Conservation (phyloP, 192 early-diverging fungal species). For the Rhizophlyctis rosea region DNA sequence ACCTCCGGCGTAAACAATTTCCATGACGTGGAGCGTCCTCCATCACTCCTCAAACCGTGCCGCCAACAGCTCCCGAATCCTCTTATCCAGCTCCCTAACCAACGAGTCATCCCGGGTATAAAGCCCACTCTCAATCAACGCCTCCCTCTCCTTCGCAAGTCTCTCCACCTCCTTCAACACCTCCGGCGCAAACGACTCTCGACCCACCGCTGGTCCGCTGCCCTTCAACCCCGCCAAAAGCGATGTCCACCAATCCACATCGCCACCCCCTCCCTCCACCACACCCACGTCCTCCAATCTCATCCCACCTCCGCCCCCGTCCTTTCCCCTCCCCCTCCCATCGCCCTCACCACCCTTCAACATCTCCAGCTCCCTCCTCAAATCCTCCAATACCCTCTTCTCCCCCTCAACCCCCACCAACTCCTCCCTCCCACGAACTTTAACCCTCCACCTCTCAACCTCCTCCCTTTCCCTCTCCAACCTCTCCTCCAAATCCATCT, state of each 20-base stretch:
- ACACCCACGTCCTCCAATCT: not conserved
- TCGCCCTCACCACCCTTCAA: not conserved
- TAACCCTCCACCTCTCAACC: no score
- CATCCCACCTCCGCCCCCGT: not conserved
- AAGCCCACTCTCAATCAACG: slow-evolving; percentile 39
- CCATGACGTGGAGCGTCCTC: no score
- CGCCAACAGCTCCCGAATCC: slow-evolving; percentile 31
- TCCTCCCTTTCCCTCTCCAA: slow-evolving; percentile 15
- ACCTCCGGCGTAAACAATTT: no score
- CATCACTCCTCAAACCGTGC: no score
- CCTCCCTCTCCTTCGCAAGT: slow-evolving; percentile 39
- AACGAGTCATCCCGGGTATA: slow-evolving; percentile 43
- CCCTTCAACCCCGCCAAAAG: not conserved
- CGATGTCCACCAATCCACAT: not conserved
- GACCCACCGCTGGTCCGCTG: not conserved
- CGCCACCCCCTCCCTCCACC: not conserved
- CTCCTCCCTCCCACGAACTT: slow-evolving; percentile 9
- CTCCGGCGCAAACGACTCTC: slow-evolving; percentile 25
- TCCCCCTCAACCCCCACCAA: slow-evolving; percentile 17
- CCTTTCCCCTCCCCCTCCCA: not conserved
- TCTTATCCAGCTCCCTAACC: slow-evolving; percentile 39
- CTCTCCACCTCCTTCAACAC: slow-evolving; percentile 37
- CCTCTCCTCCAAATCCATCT: slow-evolving; percentile 21
- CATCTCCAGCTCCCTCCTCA: slow-evolving; percentile 8
- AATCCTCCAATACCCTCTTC: no score